Base-by-base conservation (phyloP, 2,329 filamentous ascomycete genomes). In the Epicoccum sorghinum region DNA sequence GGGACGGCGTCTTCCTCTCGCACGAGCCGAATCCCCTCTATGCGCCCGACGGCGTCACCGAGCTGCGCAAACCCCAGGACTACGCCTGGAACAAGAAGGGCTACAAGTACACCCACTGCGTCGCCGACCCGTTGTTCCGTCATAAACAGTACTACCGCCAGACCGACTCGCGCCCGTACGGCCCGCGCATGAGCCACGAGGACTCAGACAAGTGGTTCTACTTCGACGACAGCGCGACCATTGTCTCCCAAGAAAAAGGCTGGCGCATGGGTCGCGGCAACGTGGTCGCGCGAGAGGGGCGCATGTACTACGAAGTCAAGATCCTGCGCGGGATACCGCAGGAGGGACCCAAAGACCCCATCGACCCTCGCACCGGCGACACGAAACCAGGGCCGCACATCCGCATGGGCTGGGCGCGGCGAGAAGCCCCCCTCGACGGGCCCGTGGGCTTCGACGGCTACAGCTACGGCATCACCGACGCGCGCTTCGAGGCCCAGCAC, bases 251-350 rank as follows among this genome's bases (percentile, higher is more conserved):
- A 12, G 88, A 93, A 63, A 96, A 96, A 75, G 93, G 95, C 7
- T 97, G 95, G 82, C 85, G 96, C 55, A 95, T 93, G 82, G 89
- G 90, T 2, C 86, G 93, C 35, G 92, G 91, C 10, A 99, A 99
- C 67, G 89, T 98, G 0, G 91, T 90, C 23, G 90, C 93, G 4
- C 83, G 95, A 40, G 90, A 98, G 75, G 95, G 95, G 0, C 85
- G 90, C 29, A 91, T 91, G 81, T 99, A 96, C 75, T 99, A 92
- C 81, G 95, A 99, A 76, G 92, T 93, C 75, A 93, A 90, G 68
- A 86, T 99, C 48, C 88, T 93, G 8, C 86, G 87, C 61, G 95
- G 95, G 32, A 86, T 90, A 37, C 79, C 84, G 3, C 75, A 75
- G 44, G 67, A 75, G 40, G 78, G 77, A 6, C 76, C 77, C 22